A percentile compares a stretch with the other conserved stretches of the same genome.
Evolutionary conservation across 345 rosid genomes (phyloP).

Genomic region (Camelina hispida): DNA sequence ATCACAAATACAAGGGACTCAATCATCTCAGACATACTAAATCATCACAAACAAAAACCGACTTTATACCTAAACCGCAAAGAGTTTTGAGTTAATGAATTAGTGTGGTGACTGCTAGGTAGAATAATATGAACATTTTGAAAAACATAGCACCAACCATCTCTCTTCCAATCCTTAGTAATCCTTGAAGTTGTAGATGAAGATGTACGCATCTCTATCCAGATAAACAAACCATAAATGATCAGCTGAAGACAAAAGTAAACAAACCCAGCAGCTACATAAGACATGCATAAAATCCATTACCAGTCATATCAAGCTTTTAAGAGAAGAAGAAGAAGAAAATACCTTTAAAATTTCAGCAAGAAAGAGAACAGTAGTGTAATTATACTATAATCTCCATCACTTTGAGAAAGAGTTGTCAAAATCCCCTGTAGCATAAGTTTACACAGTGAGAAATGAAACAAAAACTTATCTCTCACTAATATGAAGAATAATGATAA

Average conservation of each 20-base stretch:
- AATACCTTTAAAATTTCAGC: conserved; percentile 90
- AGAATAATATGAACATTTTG: too few relatives aligned
- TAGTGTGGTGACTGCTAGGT: too few relatives aligned
- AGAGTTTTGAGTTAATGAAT: too few relatives aligned
- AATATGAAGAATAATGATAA: too few relatives aligned
- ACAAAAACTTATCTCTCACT: too few relatives aligned
- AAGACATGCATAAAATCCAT: background rate
- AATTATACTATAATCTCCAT: conserved; percentile 86
- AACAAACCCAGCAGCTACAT: background rate
- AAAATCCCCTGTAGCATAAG: conserved; percentile 68
- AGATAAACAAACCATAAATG: conserved; percentile 78
- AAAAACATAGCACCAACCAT: too few relatives aligned
- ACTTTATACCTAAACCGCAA: too few relatives aligned
- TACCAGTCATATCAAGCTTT: background rate
- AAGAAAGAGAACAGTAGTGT: conserved; percentile 92
- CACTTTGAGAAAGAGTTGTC: conserved; percentile 85
- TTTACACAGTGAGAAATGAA: background rate
- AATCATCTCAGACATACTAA: too few relatives aligned
- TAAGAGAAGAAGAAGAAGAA: background rate
- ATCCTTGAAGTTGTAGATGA: conserved; percentile 64
- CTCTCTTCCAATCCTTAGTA: conserved; percentile 90
- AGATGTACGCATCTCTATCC: conserved; percentile 62
- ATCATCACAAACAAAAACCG: too few relatives aligned
- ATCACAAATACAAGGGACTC: too few relatives aligned
- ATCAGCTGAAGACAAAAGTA: conserved; percentile 55